phyloP scores from a whole-genome alignment of 140 eudicot genomes.

The Flaveria floridana region DNA sequence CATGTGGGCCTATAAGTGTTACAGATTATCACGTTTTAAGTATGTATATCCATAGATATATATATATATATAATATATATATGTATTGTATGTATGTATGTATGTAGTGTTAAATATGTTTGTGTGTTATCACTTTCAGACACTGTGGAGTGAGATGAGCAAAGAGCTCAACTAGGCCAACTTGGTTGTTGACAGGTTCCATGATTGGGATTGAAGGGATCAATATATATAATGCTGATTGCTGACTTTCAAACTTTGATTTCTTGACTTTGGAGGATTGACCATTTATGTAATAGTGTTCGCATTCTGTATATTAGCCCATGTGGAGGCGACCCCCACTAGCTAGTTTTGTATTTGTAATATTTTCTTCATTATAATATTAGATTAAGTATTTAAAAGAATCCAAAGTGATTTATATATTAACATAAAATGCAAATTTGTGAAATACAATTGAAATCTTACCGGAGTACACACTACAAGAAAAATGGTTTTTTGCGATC shows the following conservation, averaged over 20 bases:
- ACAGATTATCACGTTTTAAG: not conserved
- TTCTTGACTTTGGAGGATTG: constrained; percentile 37
- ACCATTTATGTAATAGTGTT: constrained; percentile 17
- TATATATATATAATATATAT: no score
- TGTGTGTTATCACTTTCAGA: constrained; percentile 26
- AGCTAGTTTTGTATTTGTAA: not conserved
- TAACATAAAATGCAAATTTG: no score
- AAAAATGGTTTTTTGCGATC: no score
- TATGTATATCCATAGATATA: not conserved
- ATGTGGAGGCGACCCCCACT: not conserved
- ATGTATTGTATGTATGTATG: no score
- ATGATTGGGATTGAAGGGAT: constrained; percentile 21
- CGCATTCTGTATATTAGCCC: constrained; percentile 8
- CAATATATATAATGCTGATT: constrained; percentile 16
- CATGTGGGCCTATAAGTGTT: not conserved
- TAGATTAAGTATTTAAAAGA: not conserved
- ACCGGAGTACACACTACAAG: no score
- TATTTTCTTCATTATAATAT: not conserved
- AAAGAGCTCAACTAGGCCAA: constrained; percentile 36
- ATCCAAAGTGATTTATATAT: not conserved
- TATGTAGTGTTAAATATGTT: not conserved
- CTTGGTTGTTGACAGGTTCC: constrained; percentile 29
- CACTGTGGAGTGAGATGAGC: constrained; percentile 30
- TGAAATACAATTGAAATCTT: no score
- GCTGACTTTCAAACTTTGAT: constrained; percentile 34